Base-by-base conservation (phyloP, 2,329 filamentous ascomycete species). In the Ophiocordyceps camponoti-saundersi region DNA sequence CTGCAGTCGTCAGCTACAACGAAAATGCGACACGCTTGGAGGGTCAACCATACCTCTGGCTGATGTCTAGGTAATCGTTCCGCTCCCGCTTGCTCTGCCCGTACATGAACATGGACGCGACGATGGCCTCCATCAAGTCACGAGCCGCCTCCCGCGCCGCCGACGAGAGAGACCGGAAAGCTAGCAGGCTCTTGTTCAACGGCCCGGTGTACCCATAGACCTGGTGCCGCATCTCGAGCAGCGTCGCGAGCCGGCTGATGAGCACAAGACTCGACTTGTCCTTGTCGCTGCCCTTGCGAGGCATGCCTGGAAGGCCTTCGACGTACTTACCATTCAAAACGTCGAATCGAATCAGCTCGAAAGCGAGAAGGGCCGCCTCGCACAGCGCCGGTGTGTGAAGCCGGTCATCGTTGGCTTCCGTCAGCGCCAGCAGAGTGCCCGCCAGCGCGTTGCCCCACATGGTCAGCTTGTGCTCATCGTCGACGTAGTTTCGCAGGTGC, bases 191-290 rank as follows among this genome's bases (percentile, higher is more conserved):
- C 62, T 92, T 82, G 69, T 88, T 95, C 1, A 98, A 73, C 1
- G 92, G 90, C 1, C 92, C 92, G 2, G 90, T 95, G 64, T 95
- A 98, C 29, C 92, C 92, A 54, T 90, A 89, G 3, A 76, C 73
- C 55, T 85, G 77, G 61, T 98, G 92, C 30, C 80, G 78, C 51
- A 96, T 71, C 57, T 84, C 86, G 46, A 88, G 76, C 48, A 96
- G 70, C 46, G 85, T 88, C 15, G 89, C 85, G 50, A 89, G 82
- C 39, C 92, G 82, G 54, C 88, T 92, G 56, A 96, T 80, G 42
- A 98, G 73, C 47, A 92, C 73, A 42, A 88, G 79, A 56, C 82
- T 82, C 30, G 75, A 72, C 60, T 85, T 87, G 53, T 95, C 88
- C 40, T 85, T 78, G 4, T 84, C 84, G 59, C 61, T 65, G 42